Conservation (phyloP, 192 early-diverging fungal species). For the Coemansia sp. region DNA sequence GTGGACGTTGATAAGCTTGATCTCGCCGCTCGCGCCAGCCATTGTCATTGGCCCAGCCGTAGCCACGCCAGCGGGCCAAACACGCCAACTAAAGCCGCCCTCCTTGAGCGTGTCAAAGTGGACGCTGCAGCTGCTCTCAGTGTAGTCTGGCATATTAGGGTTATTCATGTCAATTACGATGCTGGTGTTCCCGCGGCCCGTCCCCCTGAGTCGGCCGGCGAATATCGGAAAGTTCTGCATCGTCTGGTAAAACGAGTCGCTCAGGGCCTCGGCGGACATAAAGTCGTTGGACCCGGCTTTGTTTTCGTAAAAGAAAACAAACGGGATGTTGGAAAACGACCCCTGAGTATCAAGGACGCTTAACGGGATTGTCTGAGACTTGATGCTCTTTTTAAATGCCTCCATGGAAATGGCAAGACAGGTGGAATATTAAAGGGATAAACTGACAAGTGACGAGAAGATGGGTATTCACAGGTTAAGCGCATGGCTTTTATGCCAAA, state of each 20-base stretch:
- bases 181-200: slow-evolving; percentile 24
- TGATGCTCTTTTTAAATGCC: slow-evolving; percentile 13
- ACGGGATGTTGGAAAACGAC: slow-evolving; percentile 48
- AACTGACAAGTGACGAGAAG: too few relatives aligned
- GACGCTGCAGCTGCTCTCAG: slow-evolving; percentile 19
- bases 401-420: not conserved
- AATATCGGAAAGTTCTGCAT: slow-evolving; percentile 27
- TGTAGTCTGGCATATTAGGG: slow-evolving; percentile 40
- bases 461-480: too few relatives aligned
- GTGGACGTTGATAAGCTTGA: slow-evolving; percentile 46
- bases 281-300: slow-evolving; percentile 8
- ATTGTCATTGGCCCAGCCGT: slow-evolving; percentile 33
- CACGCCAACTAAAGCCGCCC: slow-evolving; percentile 22
- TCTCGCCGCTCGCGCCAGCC: slow-evolving; percentile 18
- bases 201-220: slow-evolving; percentile 15
- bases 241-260: slow-evolving; percentile 28
- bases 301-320: slow-evolving; percentile 48
- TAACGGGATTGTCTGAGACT: slow-evolving; percentile 30
- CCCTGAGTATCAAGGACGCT: slow-evolving; percentile 36
- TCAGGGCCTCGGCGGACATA: slow-evolving; percentile 22
- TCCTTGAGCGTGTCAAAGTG: slow-evolving; percentile 25
- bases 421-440: not conserved
- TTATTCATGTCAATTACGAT: slow-evolving; percentile 29
- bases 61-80: slow-evolving; percentile 39
- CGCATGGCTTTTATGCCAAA: not conserved